These are phyloP conservation scores for Macaranga tanarius DNA, from an alignment of 441 rosid species.

Conservation along the genomic window DNA sequence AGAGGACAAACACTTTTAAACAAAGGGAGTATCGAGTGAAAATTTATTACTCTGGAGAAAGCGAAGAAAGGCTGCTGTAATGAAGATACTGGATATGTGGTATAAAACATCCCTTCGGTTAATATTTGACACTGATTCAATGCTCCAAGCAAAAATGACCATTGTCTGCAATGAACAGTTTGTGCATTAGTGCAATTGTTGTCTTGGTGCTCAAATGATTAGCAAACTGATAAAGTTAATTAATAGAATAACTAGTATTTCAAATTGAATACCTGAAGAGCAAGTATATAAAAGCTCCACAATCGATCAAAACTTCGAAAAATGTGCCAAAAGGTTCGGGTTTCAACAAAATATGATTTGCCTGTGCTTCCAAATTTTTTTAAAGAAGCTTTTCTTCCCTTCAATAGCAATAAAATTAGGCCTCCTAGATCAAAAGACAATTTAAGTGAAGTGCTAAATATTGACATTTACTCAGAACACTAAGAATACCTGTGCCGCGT, in stretches of 20 bases:
- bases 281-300: constrained; percentile 91
- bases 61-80: constrained; percentile 92
- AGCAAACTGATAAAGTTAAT: background rate
- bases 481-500: constrained; percentile 42
- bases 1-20: background rate
- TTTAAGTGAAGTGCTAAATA: constrained; percentile 5
- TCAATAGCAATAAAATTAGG: constrained; percentile 25
- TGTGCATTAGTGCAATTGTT: constrained; percentile 1
- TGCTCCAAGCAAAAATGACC: constrained; percentile 82
- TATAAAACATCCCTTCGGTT: constrained; percentile 61
- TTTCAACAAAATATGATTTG: constrained; percentile 89
- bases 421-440: constrained; percentile 19
- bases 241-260: constrained; percentile 3
- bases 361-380: constrained; percentile 66
- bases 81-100: constrained; percentile 80
- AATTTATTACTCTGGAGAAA: constrained; percentile 70
- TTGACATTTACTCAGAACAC: constrained; percentile 21
- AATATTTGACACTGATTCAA: constrained; percentile 54
- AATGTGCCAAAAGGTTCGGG: constrained; percentile 94
- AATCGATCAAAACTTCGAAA: constrained; percentile 92
- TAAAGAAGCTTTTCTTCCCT: constrained; percentile 61
- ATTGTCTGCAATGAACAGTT: constrained; percentile 58
- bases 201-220: background rate
- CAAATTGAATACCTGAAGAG: constrained; percentile 68
- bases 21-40: background rate